These are phyloP conservation scores for Fusarium napiforme DNA, from an alignment of 2,329 filamentous ascomycete genomes.

Conservation along the genomic window DNA sequence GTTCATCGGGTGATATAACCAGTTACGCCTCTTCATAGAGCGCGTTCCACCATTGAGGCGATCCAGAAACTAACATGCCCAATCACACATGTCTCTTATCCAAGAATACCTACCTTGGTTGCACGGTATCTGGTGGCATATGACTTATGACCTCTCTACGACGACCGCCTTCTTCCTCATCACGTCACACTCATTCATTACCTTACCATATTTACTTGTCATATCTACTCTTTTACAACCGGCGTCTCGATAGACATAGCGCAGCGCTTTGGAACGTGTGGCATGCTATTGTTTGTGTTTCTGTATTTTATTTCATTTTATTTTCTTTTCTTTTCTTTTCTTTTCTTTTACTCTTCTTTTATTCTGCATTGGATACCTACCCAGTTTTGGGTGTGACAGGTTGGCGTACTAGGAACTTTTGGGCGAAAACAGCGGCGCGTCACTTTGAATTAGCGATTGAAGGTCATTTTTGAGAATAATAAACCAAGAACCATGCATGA, in stretches of 20 bases:
- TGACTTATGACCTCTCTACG: conserved; percentile 35
- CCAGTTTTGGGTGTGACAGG: conserved; percentile 13
- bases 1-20: conserved; percentile 42
- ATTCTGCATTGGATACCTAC: conserved; percentile 4
- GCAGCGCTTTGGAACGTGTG: background rate
- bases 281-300: background rate
- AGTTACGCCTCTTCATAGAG: background rate
- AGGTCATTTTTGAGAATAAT: conserved; percentile 14
- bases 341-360: background rate
- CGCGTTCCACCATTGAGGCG: background rate
- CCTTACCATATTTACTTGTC: conserved; percentile 18
- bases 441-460: background rate
- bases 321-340: background rate
- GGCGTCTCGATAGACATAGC: background rate
- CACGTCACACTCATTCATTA: conserved; percentile 24
- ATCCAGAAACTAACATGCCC: background rate
- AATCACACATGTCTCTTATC: background rate
- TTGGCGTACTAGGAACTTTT: conserved; percentile 16
- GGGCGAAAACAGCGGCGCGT: conserved; percentile 14
- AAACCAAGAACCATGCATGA: conserved; percentile 16
- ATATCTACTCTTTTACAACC: background rate
- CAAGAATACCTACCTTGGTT: conserved; percentile 7
- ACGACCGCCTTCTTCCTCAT: conserved; percentile 10
- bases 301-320: background rate
- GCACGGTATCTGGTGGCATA: conserved; percentile 23